phyloP scores from a whole-genome alignment of 805 yeast genomes.

The Debaryomyces prosopidis region DNA sequence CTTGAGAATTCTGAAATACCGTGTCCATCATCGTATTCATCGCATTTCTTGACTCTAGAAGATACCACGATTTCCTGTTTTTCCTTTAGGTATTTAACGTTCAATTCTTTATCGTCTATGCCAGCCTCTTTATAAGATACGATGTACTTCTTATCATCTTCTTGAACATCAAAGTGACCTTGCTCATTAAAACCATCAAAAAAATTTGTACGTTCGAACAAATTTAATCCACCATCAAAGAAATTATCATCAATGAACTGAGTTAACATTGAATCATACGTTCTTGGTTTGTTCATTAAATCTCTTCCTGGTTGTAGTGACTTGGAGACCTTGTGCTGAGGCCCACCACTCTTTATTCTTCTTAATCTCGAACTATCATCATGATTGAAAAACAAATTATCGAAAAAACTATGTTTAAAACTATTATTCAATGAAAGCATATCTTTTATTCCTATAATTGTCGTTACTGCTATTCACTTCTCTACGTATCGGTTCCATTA shows the following conservation, averaged over 20 bases:
- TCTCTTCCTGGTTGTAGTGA: neutral
- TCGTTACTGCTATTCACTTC: neutral
- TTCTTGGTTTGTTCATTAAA: neutral
- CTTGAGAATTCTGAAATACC: constrained; percentile 13
- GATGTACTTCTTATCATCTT: constrained; percentile 22
- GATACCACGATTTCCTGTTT: constrained; percentile 23
- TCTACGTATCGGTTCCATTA: no score
- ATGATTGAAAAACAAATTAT: constrained; percentile 14
- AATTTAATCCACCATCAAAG: neutral
- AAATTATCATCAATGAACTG: neutral
- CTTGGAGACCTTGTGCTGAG: neutral
- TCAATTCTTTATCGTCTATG: constrained; percentile 18
- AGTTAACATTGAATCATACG: neutral
- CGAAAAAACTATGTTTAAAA: constrained; percentile 12
- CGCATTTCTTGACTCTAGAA: constrained; percentile 12
- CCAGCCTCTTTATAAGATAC: constrained; percentile 16
- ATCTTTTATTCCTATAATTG: neutral
- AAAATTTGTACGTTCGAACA: neutral
- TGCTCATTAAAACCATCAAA: constrained; percentile 7
- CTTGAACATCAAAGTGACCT: constrained; percentile 18
- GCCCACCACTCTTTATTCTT: neutral
- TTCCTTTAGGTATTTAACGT: constrained; percentile 22
- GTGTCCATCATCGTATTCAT: constrained; percentile 7
- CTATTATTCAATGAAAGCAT: constrained; percentile 1
- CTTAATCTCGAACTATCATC: neutral